Percentiles rank a stretch among this genome's conserved stretches.
Conservation (phyloP, 352 stramenopile genomes). For the Phytopythium montanum region DNA sequence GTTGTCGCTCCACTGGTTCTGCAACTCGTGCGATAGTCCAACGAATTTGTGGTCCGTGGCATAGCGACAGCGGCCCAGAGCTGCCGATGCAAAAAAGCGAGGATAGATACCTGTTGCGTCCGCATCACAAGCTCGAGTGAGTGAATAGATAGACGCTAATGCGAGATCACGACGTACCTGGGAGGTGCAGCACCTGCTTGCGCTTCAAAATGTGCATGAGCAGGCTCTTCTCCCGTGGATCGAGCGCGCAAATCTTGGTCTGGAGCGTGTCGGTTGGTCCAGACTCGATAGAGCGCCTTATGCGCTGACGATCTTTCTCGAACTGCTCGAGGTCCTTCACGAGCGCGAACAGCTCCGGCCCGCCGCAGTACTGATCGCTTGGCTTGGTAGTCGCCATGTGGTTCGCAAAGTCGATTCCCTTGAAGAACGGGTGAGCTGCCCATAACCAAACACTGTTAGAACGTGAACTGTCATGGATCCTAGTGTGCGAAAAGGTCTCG, state of each 20-base stretch:
- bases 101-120: conserved; percentile 49
- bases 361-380: conserved; percentile 29
- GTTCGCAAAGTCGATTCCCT: conserved; percentile 53
- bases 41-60: conserved; percentile 51
- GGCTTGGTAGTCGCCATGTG: conserved; percentile 48
- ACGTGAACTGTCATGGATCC: background rate
- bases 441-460: conserved; percentile 1
- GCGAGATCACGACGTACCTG: conserved; percentile 20
- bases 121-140: background rate
- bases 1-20: conserved; percentile 69
- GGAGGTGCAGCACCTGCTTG: conserved; percentile 65
- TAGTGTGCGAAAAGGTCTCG: background rate
- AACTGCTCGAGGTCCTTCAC: conserved; percentile 32
- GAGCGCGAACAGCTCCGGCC: conserved; percentile 39
- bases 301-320: conserved; percentile 29
- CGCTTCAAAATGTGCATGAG: conserved; percentile 81
- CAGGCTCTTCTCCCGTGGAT: conserved; percentile 24
- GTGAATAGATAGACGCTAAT: too few species aligned
- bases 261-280: conserved; percentile 29
- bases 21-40: conserved; percentile 59
- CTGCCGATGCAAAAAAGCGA: conserved; percentile 59
- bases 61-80: conserved; percentile 51
- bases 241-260: conserved; percentile 31
- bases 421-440: conserved; percentile 75
- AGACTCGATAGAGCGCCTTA: conserved; percentile 20